A percentile compares a stretch with the other conserved stretches of the same genome.
Conservation (phyloP, 352 stramenopile species). For the Phytophthora sp. region DNA sequence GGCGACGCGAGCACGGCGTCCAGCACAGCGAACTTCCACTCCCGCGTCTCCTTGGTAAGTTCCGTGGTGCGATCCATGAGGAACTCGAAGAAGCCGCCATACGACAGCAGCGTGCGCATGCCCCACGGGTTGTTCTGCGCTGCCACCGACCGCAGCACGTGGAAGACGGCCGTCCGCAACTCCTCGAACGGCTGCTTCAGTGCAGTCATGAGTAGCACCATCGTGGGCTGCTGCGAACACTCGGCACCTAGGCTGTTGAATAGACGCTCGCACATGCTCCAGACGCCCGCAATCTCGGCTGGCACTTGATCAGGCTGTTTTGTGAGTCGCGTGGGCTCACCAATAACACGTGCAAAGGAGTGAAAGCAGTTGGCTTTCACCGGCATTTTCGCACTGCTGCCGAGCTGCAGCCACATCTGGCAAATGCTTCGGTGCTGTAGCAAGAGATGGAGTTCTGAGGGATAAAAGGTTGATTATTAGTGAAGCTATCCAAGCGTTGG, state of each 20-base stretch:
- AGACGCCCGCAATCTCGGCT: constrained; percentile 66
- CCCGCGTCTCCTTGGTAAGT: constrained; percentile 81
- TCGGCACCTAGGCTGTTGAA: constrained; percentile 70
- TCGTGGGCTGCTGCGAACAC: constrained; percentile 55
- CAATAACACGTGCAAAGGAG: constrained; percentile 64
- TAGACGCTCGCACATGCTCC: constrained; percentile 66
- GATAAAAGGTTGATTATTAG: not conserved
- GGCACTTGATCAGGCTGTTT: constrained; percentile 39
- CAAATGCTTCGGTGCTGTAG: constrained; percentile 75
- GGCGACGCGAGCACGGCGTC: constrained; percentile 76
- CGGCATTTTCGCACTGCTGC: constrained; percentile 65
- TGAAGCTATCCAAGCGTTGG: no score
- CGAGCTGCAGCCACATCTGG: constrained; percentile 61
- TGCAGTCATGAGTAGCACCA: constrained; percentile 75
- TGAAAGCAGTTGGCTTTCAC: constrained; percentile 83
- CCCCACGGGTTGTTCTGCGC: constrained; percentile 84
- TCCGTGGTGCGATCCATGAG: constrained; percentile 82
- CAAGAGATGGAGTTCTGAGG: constrained; percentile 69
- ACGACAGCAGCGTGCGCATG: constrained; percentile 63
- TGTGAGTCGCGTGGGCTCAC: constrained; percentile 49
- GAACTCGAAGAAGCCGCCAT: constrained; percentile 88
- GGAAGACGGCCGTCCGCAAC: constrained; percentile 76
- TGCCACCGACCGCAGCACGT: constrained; percentile 77
- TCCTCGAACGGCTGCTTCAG: constrained; percentile 87
- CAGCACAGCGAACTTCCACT: constrained; percentile 91